Conservation (phyloP, 129 eudicot genomes). For the Ambrosia artemisiifolia region DNA sequence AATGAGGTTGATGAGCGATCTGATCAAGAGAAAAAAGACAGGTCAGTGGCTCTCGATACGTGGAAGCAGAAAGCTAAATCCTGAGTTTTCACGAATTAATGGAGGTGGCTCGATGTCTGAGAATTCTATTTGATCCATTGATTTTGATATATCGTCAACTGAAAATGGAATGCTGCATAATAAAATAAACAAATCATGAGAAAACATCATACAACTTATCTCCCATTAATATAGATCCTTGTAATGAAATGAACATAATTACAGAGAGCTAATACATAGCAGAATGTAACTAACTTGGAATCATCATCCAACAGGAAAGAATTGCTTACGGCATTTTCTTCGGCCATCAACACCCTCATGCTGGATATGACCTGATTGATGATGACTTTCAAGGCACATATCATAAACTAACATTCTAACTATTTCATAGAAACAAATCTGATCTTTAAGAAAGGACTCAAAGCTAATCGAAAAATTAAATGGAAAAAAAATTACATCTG, state of each 20-base stretch:
- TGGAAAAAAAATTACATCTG: constrained; percentile 58
- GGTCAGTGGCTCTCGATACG: constrained; percentile 41
- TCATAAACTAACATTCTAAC: neutral
- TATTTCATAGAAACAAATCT: neutral
- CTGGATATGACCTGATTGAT: constrained; percentile 65
- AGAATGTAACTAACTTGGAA: constrained; percentile 62
- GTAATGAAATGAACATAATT: neutral
- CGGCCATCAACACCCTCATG: constrained; percentile 91
- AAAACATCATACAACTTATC: constrained; percentile 6
- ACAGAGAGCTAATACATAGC: neutral
- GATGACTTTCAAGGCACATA: constrained; percentile 3
- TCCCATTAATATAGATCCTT: neutral
- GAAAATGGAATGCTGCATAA: constrained; percentile 81
- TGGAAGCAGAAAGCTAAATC: constrained; percentile 80
- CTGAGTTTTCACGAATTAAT: constrained; percentile 65
- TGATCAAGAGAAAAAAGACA: constrained; percentile 3
- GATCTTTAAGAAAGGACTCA: neutral
- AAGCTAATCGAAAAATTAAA: neutral
- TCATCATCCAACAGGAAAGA: constrained; percentile 94
- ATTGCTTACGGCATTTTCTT: constrained; percentile 83
- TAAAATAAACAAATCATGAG: neutral
- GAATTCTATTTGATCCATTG: constrained; percentile 79
- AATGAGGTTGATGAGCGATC: neutral
- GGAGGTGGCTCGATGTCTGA: constrained; percentile 82
- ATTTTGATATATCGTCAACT: constrained; percentile 85